Base-by-base conservation (phyloP, 192 early-diverging fungal species). In the Coemansia sp. region DNA sequence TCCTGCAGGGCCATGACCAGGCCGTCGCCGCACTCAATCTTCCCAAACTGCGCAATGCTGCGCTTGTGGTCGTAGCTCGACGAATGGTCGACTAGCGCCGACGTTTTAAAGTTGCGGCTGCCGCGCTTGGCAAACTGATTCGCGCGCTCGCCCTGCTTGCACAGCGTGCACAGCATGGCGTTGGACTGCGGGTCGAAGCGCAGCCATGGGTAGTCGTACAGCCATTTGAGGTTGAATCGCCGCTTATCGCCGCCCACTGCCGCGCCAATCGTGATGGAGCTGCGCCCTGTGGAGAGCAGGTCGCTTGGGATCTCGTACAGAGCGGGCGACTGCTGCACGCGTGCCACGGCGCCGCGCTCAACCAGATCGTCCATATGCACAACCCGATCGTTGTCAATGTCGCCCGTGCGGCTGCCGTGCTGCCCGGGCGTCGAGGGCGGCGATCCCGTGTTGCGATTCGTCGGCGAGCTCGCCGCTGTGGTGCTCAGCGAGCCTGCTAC, bases 81-180 rank as follows among this genome's bases (percentile, higher is more conserved):
- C 11, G 69, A 62, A 24, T 79, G 76, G 38, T 79, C 76, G 6
- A 66, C 70, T 3, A 79, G 30, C 14, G 76, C 76, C 47, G 69
- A 72, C 1, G 76, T 79, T 54, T 79, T 79, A 33, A 79, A 79
- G 45, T 79, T 79, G 5, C 70, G 58, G 42, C 76, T 79, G 7
- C 76, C 76, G 6, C 44, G 43, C 23, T 72, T 79, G 22, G 76
- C 76, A 62, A 79, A 79, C 65, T 71, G 76, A 29, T 71, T 79
- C 12, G 69, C 76, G 1, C 70, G 56, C 43, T 44, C 60, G 22
- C 65, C 65, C 19, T n/a, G n/a, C 42, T 62, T 68, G 60, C 76
- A 79, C 58, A 68, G 38, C 10, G 69, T 59, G 45, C 76, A 79
- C 25, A 72, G n/a, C 76, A 79, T 79, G 35, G 62, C 54, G 32